Evolutionary conservation across 2,329 filamentous ascomycete species (phyloP).

Genomic region (Delphinella strobiligena): DNA sequence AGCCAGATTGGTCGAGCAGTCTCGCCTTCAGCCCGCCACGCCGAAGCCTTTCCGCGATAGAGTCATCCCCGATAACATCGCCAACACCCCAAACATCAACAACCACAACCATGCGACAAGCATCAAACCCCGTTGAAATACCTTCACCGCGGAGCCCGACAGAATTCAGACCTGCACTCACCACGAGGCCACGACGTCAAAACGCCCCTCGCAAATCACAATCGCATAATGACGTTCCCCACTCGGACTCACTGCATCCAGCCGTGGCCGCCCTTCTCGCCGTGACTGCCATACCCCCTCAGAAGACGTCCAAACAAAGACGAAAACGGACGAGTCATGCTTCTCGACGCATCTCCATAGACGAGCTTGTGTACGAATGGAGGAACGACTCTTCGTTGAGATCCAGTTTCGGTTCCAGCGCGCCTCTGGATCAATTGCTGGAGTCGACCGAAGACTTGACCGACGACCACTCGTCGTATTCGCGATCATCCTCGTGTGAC

Average conservation of each 20-base stretch:
- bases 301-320: constrained; percentile 25
- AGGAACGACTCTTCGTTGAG: constrained; percentile 32
- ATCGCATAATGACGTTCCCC: constrained; percentile 19
- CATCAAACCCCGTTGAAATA: constrained; percentile 31
- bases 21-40: neutral
- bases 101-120: constrained; percentile 7
- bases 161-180: constrained; percentile 19
- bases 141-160: constrained; percentile 23
- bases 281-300: constrained; percentile 47
- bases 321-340: constrained; percentile 28
- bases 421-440: constrained; percentile 41
- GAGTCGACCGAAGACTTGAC: constrained; percentile 39
- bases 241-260: constrained; percentile 36
- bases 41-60: constrained; percentile 1
- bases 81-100: too few species aligned
- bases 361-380: constrained; percentile 44
- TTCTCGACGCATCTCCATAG: constrained; percentile 38
- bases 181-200: constrained; percentile 20
- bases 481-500: constrained; percentile 44
- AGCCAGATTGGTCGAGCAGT: neutral
- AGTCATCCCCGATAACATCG: constrained; percentile 2
- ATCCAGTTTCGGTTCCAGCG: constrained; percentile 18
- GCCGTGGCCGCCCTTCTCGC: constrained; percentile 47
- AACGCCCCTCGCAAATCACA: constrained; percentile 15
- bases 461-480: constrained; percentile 32